Conservation (phyloP, 2,329 filamentous ascomycete species). For the Fusarium hainanense region DNA sequence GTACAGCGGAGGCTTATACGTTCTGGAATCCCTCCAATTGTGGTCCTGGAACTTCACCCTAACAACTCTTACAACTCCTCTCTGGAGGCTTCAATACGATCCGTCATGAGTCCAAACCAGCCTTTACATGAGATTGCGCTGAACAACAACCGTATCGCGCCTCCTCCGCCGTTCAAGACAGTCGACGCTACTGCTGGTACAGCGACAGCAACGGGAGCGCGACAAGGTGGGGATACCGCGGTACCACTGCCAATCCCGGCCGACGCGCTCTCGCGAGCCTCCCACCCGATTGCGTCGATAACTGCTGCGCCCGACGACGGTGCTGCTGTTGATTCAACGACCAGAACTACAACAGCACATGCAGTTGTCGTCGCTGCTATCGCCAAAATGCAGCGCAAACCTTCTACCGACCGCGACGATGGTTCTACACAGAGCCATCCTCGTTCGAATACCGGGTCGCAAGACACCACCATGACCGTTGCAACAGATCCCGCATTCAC, state of each 20-base stretch:
- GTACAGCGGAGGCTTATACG: constrained; percentile 23
- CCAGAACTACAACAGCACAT: constrained; percentile 26
- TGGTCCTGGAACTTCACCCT: constrained; percentile 20
- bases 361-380: constrained; percentile 19
- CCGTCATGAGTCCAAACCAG: constrained; percentile 39
- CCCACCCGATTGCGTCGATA: constrained; percentile 37
- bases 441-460: constrained; percentile 40
- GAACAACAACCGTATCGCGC: constrained; percentile 34
- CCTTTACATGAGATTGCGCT: constrained; percentile 39
- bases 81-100: constrained; percentile 8
- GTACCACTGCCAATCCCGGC: constrained; percentile 37
- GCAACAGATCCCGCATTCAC: constrained; percentile 43
- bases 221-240: constrained; percentile 45
- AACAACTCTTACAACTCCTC: constrained; percentile 19
- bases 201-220: constrained; percentile 30
- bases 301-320: constrained; percentile 16
- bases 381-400: constrained; percentile 32
- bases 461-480: constrained; percentile 41
- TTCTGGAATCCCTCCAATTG: constrained; percentile 34
- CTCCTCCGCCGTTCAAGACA: constrained; percentile 31
- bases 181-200: constrained; percentile 32
- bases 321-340: constrained; percentile 25
- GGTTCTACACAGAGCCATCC: constrained; percentile 43
- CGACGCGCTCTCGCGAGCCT: constrained; percentile 44
- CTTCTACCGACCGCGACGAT: constrained; percentile 41